Base-by-base conservation (phyloP, 495 filamentous ascomycete genomes). In the Chaetomium fimeti region DNA sequence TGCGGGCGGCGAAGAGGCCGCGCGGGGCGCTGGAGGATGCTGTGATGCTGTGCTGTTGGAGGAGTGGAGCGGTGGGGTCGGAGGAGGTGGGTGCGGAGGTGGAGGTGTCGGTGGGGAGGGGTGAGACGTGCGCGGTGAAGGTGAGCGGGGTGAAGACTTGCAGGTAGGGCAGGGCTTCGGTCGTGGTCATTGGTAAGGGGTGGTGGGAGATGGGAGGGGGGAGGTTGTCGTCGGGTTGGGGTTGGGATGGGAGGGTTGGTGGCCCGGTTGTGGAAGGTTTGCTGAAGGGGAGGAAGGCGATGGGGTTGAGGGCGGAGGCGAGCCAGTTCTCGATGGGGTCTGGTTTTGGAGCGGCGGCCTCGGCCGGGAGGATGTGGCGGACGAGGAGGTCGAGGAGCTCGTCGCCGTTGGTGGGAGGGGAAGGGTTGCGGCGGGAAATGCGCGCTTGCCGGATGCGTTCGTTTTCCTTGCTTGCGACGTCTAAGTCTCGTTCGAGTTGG, bases 161-260 rank as follows among this genome's bases (percentile, higher is more conserved):
- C 0, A 87, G 79, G 68, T 80, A 86, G 8, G 84, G 83, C 3
- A 87, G 73, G 60, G 83, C 82, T 68, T 86, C 80, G 2, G 76
- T 77, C 15, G 76, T 73, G 0, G 74, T 70, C 68, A 87, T 77
- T 15, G 77, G 67, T 12, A 86, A 48, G 7, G 86, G 84, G 57
- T 79, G 77, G 68, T 87, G 82, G 1, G 84, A 86, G 22, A 77
- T 70, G 2, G 76, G 69, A 3, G 71, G 72, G 11, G 68, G 70
- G 32, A 54, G 36, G 47, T 36, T 1, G 3, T 29, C 48, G 24
- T 68, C 60, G 1, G 71, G 48, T 60, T 68, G 63, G 47, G 57
- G 20, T 4, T 18, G 18, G 2, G 57, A 20, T 0, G 42, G 62
- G 49, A 64, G 22, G n/a, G 65, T 25, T 18, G 61, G 63, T 0